Conservation (phyloP, 2,329 filamentous ascomycete species). For the Hirsutella rhossiliensis region DNA sequence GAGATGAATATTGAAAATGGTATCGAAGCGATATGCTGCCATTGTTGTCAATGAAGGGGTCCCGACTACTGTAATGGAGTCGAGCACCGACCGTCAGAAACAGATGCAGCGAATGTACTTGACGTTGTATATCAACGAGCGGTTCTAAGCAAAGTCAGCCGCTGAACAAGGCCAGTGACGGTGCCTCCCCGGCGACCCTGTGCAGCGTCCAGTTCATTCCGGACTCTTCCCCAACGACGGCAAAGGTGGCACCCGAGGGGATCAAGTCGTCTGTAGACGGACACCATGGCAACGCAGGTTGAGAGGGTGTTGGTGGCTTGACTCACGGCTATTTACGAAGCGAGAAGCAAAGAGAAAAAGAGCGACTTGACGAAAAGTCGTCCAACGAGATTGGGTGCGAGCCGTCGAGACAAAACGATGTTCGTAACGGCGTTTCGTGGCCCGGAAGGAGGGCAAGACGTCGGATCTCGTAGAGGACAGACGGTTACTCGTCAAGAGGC, state of each 20-base stretch:
- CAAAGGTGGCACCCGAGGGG: background rate
- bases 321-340: conserved; percentile 10
- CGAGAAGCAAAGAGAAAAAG: conserved; percentile 18
- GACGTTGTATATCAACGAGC: conserved; percentile 41
- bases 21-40: conserved; percentile 4
- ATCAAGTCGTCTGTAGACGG: background rate
- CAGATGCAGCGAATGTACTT: conserved; percentile 45
- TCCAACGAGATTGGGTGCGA: conserved; percentile 17
- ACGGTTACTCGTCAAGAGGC: conserved; percentile 16
- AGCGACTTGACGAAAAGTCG: conserved; percentile 36
- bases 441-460: conserved; percentile 4
- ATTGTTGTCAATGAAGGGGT: background rate
- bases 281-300: background rate
- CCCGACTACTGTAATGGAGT: background rate
- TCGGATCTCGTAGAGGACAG: conserved; percentile 9
- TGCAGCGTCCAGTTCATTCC: background rate
- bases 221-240: background rate
- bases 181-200: background rate
- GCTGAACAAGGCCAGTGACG: no score
- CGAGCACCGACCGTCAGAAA: conserved; percentile 31
- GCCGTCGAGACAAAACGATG: conserved; percentile 12
- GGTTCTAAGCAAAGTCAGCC: conserved; percentile 16
- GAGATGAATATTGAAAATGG: background rate
- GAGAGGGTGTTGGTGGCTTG: background rate
- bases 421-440: conserved; percentile 10